Evolutionary conservation across 768 basidiomycete species (phyloP), one percentile per base, ranked within the genome.

Genomic region (Hydnum rufescens): DNA sequence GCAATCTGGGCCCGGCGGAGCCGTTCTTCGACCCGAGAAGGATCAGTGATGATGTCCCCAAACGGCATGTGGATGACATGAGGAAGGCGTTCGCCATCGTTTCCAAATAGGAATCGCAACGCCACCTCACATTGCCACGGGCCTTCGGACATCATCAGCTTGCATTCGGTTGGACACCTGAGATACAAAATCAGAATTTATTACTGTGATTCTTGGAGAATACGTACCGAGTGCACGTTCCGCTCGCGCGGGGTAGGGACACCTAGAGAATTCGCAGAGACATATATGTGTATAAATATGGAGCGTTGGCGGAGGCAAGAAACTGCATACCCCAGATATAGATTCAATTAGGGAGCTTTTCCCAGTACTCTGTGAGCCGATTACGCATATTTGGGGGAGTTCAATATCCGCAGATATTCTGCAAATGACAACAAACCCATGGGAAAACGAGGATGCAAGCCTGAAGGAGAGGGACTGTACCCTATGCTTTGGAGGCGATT

Each of bases 271-370:
- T 8, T 19, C 8, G 34, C 19, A 5, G 23, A 8, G 44, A 6
- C 6, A 47, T 47, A 28, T 5, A 30, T 1, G 28, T 34, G 28
- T 30, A 16, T 16, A 25, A 18, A 6, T 31, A 28, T 6, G 28
- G 49, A n/a, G 13, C 26, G 32, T 6, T 18, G 49, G 49, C 3
- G 16, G 4, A 39, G 31, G n/a, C 3, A 16, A 32, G 3, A 5
- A 30, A n/a, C 26, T 22, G 23, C 56, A 31, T 42, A 57, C 57
- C 1, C 58, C 52, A 0, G 80, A 81, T 43, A 85, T 82, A 0
- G 78, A 73, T 57, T 85, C 82, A 6, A 85, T 83, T 3, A 84
- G 68, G 0, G 82, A 84, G 0, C 80, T 82, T 58, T 84, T 84
- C 0, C 82, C 82, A 0, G 78, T 79, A 42, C 76, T 80, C 57